Base-by-base conservation (phyloP, 208 protist genomes). In the Leishmania tropica region DNA sequence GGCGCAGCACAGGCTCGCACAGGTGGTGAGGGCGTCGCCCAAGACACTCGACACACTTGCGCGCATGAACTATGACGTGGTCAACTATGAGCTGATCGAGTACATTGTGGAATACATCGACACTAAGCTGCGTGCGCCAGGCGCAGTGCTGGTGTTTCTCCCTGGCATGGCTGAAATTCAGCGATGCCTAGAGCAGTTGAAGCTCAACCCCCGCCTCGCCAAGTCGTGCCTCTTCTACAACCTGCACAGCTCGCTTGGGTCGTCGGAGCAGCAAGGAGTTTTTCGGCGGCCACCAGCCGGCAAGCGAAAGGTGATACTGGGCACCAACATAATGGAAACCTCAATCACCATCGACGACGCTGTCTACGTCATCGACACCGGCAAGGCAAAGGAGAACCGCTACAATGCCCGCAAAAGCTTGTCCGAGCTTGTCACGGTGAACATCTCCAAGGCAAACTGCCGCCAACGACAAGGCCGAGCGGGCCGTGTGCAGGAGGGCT, bases 251-350 rank as follows among this genome's bases (percentile, higher is more conserved):
- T 97, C 96, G 11, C 84, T 99, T 11, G 92, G 96, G 13, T 96
- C 92, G 21, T 85, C 89, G 35, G 93, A 99, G 72, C 98, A 99
- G 88, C 91, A 99, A 72, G 89, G 85, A 31, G 96, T 99, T 10
- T 99, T 99, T 85, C 81, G 94, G 40, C 80, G 83, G 10, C 92
- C 97, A 7, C 96, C 96, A 35, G 75, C 80, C 37, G 96, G 96
- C 28, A 94, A 96, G 78, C 88, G 98, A 58, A 99, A 99, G 88
- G 89, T 99, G 48, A 95, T 99, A 37, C 87, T 99, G 8, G 92
- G 95, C 54, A 99, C 99, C 10, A 99, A 99, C 89, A 99, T 99
- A 81, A 99, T 99, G 83, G 98, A 99, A 81, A 99, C 99, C 1
- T 99, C 96, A 62, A 96, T 99, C 75, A 99, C 99, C 47, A 99